These are phyloP conservation scores for Cladosporium cucumerinum DNA, from an alignment of 2,329 filamentous ascomycete genomes.

Conservation along the genomic window DNA sequence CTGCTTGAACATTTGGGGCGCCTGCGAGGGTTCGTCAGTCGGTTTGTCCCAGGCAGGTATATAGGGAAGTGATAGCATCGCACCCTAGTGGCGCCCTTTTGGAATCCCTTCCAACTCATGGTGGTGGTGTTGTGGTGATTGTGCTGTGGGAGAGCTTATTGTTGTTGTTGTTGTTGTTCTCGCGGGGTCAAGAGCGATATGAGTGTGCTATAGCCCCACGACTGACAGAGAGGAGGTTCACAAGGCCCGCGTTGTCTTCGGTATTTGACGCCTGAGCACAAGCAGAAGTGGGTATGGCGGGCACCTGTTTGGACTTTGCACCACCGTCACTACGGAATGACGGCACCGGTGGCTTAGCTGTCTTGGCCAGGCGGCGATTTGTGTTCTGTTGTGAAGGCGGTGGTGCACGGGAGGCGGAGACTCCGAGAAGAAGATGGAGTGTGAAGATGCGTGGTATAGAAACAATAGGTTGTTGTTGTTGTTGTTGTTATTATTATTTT, in stretches of 20 bases:
- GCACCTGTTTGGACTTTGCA: slow-evolving; percentile 9
- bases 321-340: slow-evolving; percentile 13
- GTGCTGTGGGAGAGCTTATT: not conserved
- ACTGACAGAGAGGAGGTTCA: not conserved
- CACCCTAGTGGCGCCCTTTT: slow-evolving; percentile 84
- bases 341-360: slow-evolving; percentile 15
- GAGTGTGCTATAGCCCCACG: not conserved
- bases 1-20: slow-evolving; percentile 86
- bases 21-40: slow-evolving; percentile 45
- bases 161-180: not conserved
- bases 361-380: slow-evolving; percentile 12
- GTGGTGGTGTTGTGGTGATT: slow-evolving; percentile 18
- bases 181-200: not conserved
- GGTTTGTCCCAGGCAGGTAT: not conserved
- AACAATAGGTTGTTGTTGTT: not conserved
- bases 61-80: not conserved
- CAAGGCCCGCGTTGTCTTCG: slow-evolving; percentile 2
- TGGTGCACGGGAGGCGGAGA: not conserved
- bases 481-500: not conserved
- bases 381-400: slow-evolving; percentile 14
- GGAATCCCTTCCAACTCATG: slow-evolving; percentile 98
- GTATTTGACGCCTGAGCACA: not conserved
- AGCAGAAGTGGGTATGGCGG: slow-evolving; percentile 14
- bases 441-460: not conserved
- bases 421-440: not conserved